phyloP scores from a whole-genome alignment of 257 asterid genomes.

The Solanum etuberosum region DNA sequence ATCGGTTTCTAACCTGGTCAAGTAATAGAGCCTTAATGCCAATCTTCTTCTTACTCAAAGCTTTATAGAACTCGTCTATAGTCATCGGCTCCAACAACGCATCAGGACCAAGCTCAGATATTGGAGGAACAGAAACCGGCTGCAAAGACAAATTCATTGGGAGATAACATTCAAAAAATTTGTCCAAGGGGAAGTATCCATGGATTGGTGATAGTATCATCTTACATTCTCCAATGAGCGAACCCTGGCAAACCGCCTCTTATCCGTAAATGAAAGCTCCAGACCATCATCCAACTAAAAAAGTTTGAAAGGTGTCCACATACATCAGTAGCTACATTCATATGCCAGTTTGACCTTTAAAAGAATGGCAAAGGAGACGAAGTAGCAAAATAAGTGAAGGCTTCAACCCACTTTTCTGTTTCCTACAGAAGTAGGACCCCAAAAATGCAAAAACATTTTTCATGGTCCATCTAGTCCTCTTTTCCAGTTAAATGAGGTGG shows the following conservation, averaged over 20 bases:
- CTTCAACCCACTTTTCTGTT: not conserved
- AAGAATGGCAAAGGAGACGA: not conserved
- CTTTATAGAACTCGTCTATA: constrained; percentile 42
- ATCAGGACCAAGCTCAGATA: constrained; percentile 99
- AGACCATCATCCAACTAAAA: constrained; percentile 78
- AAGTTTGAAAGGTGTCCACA: not conserved
- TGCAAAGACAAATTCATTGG: constrained; percentile 18
- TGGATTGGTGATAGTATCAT: constrained; percentile 3
- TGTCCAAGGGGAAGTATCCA: constrained; percentile 2
- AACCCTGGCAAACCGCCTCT: constrained; percentile 95
- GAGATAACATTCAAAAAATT: constrained; percentile 4
- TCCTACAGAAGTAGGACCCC: not conserved
- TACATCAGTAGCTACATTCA: not conserved
- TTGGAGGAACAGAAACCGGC: constrained; percentile 82
- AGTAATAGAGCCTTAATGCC: constrained; percentile 95
- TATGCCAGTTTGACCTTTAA: not conserved
- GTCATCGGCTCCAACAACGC: constrained; percentile 72
- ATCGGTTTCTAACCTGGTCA: constrained; percentile 59
- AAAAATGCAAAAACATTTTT: not conserved
- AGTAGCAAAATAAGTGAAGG: not conserved
- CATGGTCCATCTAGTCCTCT: not conserved
- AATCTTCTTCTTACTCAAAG: constrained; percentile 72
- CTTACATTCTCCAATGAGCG: constrained; percentile 80
- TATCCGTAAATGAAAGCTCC: constrained; percentile 95
- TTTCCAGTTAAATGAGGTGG: not conserved